Percentiles rank a stretch among this genome's conserved stretches.
Evolutionary conservation across 495 filamentous ascomycete genomes (phyloP).

Genomic region (Xylaria cubensis): DNA sequence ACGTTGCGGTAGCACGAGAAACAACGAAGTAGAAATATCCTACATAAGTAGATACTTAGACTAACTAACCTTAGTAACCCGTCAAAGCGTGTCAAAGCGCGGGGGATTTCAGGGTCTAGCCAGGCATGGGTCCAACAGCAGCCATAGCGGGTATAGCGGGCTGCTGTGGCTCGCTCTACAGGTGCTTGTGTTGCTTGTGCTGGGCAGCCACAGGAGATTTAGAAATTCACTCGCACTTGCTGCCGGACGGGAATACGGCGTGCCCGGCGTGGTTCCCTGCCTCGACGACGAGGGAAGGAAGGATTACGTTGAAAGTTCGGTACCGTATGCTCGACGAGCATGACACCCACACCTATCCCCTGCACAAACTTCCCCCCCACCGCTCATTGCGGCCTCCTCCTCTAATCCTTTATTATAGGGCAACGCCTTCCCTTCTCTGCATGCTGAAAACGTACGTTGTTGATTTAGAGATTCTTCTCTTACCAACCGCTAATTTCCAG

Average conservation of each 20-base stretch:
- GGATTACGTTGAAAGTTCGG: not conserved
- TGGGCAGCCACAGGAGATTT: not conserved
- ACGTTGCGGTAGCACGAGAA: not conserved
- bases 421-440: not conserved
- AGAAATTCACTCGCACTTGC: not conserved
- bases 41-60: no score
- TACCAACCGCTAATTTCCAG: not conserved
- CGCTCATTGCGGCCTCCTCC: not conserved
- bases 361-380: not conserved
- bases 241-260: not conserved
- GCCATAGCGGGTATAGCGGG: slow-evolving; percentile 8
- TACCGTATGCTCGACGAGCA: not conserved
- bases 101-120: not conserved
- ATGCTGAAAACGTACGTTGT: not conserved
- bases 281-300: not conserved
- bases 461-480: not conserved
- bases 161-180: not conserved
- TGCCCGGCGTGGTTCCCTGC: not conserved
- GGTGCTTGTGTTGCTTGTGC: no score
- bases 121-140: slow-evolving; percentile 1
- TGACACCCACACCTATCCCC: not conserved
- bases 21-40: not conserved
- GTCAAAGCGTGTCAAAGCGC: not conserved
- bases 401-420: not conserved
- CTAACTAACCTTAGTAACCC: not conserved